Evolutionary conservation across 1,139 yeast genomes (phyloP).

Genomic region (Torulaspora globosa): DNA sequence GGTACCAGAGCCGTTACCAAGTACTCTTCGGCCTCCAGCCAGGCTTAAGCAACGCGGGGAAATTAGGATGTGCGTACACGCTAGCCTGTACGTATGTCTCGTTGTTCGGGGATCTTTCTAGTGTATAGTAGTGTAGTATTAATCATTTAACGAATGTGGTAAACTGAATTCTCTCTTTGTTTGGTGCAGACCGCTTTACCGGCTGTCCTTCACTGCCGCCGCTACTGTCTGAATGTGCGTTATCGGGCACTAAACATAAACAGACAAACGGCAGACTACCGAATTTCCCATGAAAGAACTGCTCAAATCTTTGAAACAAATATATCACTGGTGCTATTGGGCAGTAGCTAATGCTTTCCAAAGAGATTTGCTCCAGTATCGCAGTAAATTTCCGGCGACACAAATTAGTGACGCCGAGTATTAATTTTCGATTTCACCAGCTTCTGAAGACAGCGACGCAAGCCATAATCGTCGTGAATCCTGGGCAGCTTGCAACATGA

Average conservation of each 20-base stretch:
- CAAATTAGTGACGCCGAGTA: neutral
- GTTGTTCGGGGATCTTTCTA: conserved; percentile 2
- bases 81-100: neutral
- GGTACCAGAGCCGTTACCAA: conserved; percentile 99
- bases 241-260: neutral
- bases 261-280: neutral
- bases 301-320: no score
- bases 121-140: conserved; percentile 15
- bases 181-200: neutral
- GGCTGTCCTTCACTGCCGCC: neutral
- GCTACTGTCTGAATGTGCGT: neutral
- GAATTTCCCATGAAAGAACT: no score
- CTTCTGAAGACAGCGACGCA: neutral
- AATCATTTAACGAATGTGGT: conserved; percentile 3
- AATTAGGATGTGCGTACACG: neutral
- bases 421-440: neutral
- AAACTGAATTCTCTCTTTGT: neutral
- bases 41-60: conserved; percentile 38
- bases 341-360: no score
- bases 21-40: conserved; percentile 81
- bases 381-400: neutral
- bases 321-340: no score
- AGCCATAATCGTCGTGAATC: no score
- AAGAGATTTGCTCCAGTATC: no score
- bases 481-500: no score